Base-by-base conservation (phyloP, 2,329 filamentous ascomycete genomes). In the Calonectria crousiana region DNA sequence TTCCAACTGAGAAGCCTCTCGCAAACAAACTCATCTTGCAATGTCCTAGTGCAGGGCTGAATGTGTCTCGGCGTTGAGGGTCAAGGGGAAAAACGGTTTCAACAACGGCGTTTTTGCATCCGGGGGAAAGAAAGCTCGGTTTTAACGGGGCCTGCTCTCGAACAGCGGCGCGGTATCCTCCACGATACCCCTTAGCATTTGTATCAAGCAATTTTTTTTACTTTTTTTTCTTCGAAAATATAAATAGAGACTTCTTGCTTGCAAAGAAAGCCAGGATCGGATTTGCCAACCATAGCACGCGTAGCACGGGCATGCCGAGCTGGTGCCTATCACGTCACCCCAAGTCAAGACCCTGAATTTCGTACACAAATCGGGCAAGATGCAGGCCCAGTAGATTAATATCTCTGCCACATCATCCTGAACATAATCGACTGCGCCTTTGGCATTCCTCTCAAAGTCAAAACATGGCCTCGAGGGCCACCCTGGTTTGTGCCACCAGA, bases 91-190 rank as follows among this genome's bases (percentile, higher is more conserved):
- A 82, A 88, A 81, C 84, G 86, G 87, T 89, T 89, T 89, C 88
- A 90, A 89, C 88, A 90, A 89, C 88, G 85, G 86, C 85, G 84
- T 85, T 86, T 73, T 82, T 84, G 81, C 82, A 84, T 84, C 81
- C 80, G 82, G 81, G 77, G 78, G 80, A 74, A 76, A 80, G 75
- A 75, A 76, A 75, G 74, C 76, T 79, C 78, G 74, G 75, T 79
- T 74, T 65, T 70, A 36, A 60, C 77, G 76, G 78, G 78, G 78
- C 77, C 81, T 80, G 79, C 81, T 77, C 79, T 82, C 77, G 82
- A 82, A 83, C 82, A 81, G 82, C 81, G 79, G 79, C 76, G 83
- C 77, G 79, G 82, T 81, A 86, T 86, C 85, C 84, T 87, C 85
- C 84, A 86, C 85, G 85, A 86, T 86, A 80, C 78, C 79, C 56